Evolutionary conservation across 306 rosid genomes (phyloP).

Genomic region (Glycine tomentella): DNA sequence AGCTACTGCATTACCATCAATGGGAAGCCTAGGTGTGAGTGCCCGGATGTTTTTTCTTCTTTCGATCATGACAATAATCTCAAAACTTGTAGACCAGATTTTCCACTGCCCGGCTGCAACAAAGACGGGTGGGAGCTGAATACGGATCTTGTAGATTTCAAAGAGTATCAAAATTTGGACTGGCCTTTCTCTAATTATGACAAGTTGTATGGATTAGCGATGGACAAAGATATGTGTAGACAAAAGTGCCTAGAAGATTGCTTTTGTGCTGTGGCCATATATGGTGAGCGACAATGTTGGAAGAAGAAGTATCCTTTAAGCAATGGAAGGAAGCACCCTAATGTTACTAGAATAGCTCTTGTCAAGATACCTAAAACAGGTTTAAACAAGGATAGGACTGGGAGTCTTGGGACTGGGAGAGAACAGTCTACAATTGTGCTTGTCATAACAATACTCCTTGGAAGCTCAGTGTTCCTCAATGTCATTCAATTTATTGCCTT

Average conservation of each 20-base stretch:
- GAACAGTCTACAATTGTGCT: background rate
- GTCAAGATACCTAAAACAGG: slow-evolving; percentile 25
- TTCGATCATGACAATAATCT: slow-evolving; percentile 17
- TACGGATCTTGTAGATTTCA: slow-evolving; percentile 6
- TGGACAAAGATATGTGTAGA: slow-evolving; percentile 23
- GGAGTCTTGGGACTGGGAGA: no score
- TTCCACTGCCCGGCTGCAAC: slow-evolving; percentile 37
- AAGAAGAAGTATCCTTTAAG: slow-evolving; percentile 49
- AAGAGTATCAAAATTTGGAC: background rate
- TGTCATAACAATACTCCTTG: slow-evolving; percentile 40
- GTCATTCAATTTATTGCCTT: slow-evolving; percentile 18
- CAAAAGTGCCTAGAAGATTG: slow-evolving; percentile 24
- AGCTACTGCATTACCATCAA: slow-evolving; percentile 1
- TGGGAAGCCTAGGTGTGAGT: slow-evolving; percentile 31
- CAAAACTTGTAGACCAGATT: slow-evolving; percentile 50
- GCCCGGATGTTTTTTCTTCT: slow-evolving; percentile 41
- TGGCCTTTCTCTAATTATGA: slow-evolving; percentile 44
- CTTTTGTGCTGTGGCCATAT: slow-evolving; percentile 14
- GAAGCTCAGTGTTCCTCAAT: slow-evolving; percentile 47
- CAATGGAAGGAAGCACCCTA: slow-evolving; percentile 40
- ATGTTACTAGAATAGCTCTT: background rate
- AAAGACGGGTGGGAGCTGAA: slow-evolving; percentile 34
- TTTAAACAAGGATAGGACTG: background rate
- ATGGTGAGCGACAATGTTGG: background rate
- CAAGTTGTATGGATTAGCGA: background rate